phyloP scores from a whole-genome alignment of 495 filamentous ascomycete genomes.

The Penicillium lividum region DNA sequence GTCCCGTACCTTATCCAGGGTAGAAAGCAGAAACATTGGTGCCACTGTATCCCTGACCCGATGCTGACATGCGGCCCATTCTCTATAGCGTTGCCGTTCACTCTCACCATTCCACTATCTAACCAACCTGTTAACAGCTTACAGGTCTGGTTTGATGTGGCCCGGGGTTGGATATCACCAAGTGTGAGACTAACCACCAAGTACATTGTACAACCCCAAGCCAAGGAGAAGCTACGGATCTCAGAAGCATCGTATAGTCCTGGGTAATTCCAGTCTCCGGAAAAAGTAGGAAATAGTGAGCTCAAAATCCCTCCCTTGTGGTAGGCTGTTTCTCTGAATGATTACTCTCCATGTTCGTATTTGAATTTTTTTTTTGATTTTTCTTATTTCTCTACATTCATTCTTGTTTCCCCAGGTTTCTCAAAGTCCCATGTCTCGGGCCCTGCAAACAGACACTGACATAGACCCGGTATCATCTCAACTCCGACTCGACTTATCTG shows the following conservation, averaged over 20 bases:
- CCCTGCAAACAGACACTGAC: slow-evolving; percentile 13
- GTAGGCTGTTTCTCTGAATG: neutral
- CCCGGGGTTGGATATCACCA: slow-evolving; percentile 25
- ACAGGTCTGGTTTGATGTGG: slow-evolving; percentile 13
- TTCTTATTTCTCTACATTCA: neutral
- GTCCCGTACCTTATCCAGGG: neutral
- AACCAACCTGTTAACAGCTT: neutral
- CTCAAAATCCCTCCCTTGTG: neutral
- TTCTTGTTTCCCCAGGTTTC: slow-evolving; percentile 1
- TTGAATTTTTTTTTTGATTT: neutral
- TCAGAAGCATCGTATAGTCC: slow-evolving; percentile 12
- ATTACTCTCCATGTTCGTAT: neutral
- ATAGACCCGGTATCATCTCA: neutral
- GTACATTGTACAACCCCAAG: slow-evolving; percentile 24
- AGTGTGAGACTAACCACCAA: slow-evolving; percentile 18
- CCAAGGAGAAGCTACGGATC: slow-evolving; percentile 4
- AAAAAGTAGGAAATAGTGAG: slow-evolving; percentile 1
- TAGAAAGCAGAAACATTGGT: neutral
- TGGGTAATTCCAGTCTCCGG: slow-evolving; percentile 3
- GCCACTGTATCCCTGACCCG: neutral
- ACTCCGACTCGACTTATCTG: neutral
- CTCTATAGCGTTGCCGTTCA: neutral
- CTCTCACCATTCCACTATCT: neutral
- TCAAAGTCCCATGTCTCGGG: slow-evolving; percentile 11
- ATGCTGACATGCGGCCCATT: neutral